Conservation (phyloP, 805 yeast genomes). For the Priceomyces medius region DNA sequence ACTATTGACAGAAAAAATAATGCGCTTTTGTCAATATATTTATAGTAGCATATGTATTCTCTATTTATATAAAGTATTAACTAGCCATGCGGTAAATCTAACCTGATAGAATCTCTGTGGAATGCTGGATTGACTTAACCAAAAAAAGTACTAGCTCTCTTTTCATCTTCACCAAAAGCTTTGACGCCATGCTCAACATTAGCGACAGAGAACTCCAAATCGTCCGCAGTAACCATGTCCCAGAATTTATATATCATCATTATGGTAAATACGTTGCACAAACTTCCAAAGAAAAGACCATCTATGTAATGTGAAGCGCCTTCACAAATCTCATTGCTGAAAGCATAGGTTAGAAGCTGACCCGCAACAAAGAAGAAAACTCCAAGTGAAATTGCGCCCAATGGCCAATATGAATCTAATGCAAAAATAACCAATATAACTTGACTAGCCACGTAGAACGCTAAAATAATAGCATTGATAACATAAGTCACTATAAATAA, state of each 20-base stretch:
- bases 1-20: background rate
- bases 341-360: constrained; percentile 71
- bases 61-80: background rate
- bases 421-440: constrained; percentile 63
- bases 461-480: constrained; percentile 64
- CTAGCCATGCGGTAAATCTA: background rate
- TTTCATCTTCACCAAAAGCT: constrained; percentile 33
- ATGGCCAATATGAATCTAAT: constrained; percentile 79
- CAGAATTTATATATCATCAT: constrained; percentile 97
- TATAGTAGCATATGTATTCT: background rate
- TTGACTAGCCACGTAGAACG: constrained; percentile 66
- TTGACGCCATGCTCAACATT: constrained; percentile 38
- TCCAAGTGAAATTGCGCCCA: constrained; percentile 77
- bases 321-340: constrained; percentile 65
- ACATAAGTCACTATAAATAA: constrained; percentile 71
- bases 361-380: constrained; percentile 74
- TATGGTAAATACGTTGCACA: constrained; percentile 74
- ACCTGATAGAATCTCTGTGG: no score
- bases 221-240: constrained; percentile 95
- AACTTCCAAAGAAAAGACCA: constrained; percentile 81
- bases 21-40: no score
- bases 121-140: constrained; percentile 3
- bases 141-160: constrained; percentile 22
- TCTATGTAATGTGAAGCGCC: constrained; percentile 83
- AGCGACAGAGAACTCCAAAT: constrained; percentile 83